Evolutionary conservation across 805 yeast species (phyloP).

Genomic region (Candida endomychidarum): DNA sequence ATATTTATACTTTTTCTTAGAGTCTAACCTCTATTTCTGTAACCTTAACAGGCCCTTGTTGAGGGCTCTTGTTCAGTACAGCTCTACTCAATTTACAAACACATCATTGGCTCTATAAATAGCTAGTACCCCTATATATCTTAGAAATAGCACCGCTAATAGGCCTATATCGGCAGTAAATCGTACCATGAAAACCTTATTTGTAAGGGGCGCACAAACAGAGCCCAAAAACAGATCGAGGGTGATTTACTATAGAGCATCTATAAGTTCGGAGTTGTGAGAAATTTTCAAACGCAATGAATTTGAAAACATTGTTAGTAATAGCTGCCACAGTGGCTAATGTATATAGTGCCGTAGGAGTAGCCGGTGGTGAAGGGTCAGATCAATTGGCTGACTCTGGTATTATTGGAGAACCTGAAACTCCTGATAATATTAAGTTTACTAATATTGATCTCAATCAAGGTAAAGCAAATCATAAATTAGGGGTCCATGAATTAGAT

Average conservation of each 20-base stretch:
- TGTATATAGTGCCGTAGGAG: not conserved
- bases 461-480: constrained; percentile 16
- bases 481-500: constrained; percentile 22
- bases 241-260: no score
- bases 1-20: not conserved
- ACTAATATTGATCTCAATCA: constrained; percentile 14
- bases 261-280: constrained; percentile 7
- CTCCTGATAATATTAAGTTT: constrained; percentile 15
- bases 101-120: no score
- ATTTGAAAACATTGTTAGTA: constrained; percentile 4
- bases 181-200: no score
- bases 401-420: constrained; percentile 1
- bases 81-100: no score
- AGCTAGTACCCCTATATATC: no score
- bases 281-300: constrained; percentile 5
- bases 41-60: no score
- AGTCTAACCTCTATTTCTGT: no score
- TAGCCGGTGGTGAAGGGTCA: not conserved
- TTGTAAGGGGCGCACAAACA: no score
- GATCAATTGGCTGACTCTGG: not conserved
- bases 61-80: no score
- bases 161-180: no score
- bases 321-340: not conserved
- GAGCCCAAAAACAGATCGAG: no score
- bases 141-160: no score